Evolutionary conservation across 768 basidiomycete species (phyloP).

Genomic region (Rhodosporidiobolus sp.): DNA sequence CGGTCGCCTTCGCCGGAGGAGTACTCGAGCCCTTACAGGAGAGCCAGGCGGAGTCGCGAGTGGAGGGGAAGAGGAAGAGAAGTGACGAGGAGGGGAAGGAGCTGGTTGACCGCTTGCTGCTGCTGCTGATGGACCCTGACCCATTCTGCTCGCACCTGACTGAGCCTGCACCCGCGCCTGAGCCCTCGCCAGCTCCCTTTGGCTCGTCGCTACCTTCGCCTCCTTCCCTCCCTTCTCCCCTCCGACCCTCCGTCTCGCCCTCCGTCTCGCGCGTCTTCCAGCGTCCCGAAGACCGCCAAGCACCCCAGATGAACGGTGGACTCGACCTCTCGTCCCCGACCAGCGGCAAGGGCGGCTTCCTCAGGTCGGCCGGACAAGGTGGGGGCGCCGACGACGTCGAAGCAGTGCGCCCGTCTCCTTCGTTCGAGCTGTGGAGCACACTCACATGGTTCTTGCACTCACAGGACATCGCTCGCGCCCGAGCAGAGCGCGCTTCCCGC

Average conservation of each 20-base stretch:
- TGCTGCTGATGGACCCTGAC: too few species aligned
- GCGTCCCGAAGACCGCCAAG: not conserved
- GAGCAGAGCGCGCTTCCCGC: conserved; percentile 8
- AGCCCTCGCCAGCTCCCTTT: too few species aligned
- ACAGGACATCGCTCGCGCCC: conserved; percentile 19
- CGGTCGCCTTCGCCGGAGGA: too few species aligned
- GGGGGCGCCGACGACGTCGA: conserved; percentile 1
- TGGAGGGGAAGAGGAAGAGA: too few species aligned
- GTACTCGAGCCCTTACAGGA: too few species aligned
- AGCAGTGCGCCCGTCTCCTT: not conserved
- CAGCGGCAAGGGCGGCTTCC: not conserved
- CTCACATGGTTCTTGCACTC: too few species aligned
- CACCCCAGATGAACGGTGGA: not conserved
- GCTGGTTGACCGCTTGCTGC: too few species aligned
- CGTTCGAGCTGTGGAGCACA: too few species aligned
- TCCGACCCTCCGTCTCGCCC: conserved; percentile 22
- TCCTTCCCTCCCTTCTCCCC: conserved; percentile 11
- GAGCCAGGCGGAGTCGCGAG: too few species aligned
- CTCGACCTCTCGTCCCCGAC: conserved; percentile 9
- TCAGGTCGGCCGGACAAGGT: not conserved
- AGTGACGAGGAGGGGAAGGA: too few species aligned
- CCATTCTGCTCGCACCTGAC: too few species aligned
- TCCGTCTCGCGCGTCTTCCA: conserved; percentile 25
- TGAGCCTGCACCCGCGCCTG: not conserved
- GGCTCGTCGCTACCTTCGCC: not conserved